A percentile compares a stretch with the other conserved stretches of the same genome.
These are phyloP conservation scores for Phytopythium boreale DNA, from an alignment of 352 stramenopile genomes.

Conservation along the genomic window DNA sequence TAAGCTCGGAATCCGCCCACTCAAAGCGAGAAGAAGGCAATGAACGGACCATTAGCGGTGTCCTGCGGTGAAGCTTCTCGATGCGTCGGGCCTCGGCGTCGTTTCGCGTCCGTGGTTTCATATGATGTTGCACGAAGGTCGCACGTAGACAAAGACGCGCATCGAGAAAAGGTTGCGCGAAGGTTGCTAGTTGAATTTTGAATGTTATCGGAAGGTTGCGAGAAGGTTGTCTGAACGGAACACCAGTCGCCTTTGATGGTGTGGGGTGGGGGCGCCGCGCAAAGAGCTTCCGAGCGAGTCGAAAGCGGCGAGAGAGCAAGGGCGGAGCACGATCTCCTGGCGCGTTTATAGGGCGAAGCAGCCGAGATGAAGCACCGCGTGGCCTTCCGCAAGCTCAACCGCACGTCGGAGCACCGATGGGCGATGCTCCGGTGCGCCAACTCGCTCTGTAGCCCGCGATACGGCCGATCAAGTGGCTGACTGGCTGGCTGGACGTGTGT, in stretches of 20 bases:
- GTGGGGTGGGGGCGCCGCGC: conserved; percentile 1
- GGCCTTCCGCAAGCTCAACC: conserved; percentile 90
- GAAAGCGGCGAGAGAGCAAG: background rate
- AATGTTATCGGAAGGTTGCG: background rate
- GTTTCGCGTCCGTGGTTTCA: conserved; percentile 2
- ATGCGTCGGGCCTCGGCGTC: conserved; percentile 1
- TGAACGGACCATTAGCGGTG: background rate
- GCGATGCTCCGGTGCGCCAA: conserved; percentile 91
- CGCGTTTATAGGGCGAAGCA: conserved; percentile 2
- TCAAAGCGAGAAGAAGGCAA: background rate
- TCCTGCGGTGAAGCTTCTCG: background rate
- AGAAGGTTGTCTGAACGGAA: conserved; percentile 9
- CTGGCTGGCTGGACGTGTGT: background rate
- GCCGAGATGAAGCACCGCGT: conserved; percentile 78
- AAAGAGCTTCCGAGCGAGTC: conserved; percentile 12
- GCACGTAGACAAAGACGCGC: background rate
- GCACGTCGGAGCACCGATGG: conserved; percentile 92
- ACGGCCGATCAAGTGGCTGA: conserved; percentile 2
- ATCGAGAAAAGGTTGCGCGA: background rate
- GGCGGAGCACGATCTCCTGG: conserved; percentile 4
- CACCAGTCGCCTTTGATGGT: conserved; percentile 10
- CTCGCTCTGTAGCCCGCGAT: conserved; percentile 5
- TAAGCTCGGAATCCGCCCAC: background rate
- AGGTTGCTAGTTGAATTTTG: background rate
- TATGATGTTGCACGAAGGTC: background rate